Percentiles rank a stretch among this genome's conserved stretches.
Conservation (phyloP, 1,284 basidiomycete species). For the Puccinia polysora region DNA sequence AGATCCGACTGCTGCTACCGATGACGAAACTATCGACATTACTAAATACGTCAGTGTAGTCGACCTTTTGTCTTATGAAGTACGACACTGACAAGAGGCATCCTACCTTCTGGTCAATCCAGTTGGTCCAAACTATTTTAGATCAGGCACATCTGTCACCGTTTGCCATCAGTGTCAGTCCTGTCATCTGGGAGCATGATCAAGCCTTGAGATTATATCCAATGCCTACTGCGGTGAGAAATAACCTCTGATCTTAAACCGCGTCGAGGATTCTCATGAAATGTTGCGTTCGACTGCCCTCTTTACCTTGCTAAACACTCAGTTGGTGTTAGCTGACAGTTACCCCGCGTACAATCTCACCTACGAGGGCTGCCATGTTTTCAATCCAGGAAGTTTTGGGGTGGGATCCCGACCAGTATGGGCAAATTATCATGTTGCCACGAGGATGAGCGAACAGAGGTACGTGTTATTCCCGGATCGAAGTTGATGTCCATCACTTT, state of each 20-base stretch:
- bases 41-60: constrained; percentile 49
- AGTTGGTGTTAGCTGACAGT: constrained; percentile 93
- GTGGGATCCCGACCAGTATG: constrained; percentile 29
- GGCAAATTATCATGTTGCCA: constrained; percentile 39
- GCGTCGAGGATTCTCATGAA: background rate
- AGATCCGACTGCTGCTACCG: constrained; percentile 47
- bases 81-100: background rate
- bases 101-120: constrained; percentile 4
- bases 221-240: constrained; percentile 76
- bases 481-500: background rate
- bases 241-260: constrained; percentile 2
- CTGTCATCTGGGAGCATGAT: constrained; percentile 84
- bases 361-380: constrained; percentile 96
- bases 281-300: background rate
- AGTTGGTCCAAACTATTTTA: constrained; percentile 88
- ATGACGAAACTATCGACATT: constrained; percentile 47
- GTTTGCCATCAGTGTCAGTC: constrained; percentile 74
- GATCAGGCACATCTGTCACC: constrained; percentile 63
- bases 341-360: constrained; percentile 94
- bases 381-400: constrained; percentile 73
- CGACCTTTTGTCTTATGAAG: background rate
- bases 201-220: constrained; percentile 90
- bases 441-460: constrained; percentile 38
- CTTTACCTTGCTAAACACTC: background rate
- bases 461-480: background rate